A percentile compares a stretch with the other conserved stretches of the same genome.
Conservation (phyloP, 139 green algal genomes). For the Pseudopediastrum boryanum region DNA sequence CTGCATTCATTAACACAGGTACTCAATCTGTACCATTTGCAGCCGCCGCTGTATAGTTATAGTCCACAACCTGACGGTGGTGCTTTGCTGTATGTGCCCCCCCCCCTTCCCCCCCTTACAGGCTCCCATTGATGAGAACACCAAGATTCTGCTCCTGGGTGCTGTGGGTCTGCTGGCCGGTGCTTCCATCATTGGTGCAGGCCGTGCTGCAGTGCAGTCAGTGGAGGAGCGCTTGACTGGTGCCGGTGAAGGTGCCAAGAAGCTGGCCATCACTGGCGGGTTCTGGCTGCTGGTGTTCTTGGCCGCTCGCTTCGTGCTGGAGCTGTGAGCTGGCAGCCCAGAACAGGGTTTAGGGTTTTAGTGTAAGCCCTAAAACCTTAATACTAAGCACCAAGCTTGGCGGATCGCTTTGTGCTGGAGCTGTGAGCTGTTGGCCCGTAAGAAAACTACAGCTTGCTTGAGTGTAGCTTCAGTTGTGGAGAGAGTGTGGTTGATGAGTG, state of each 20-base stretch:
- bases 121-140: conserved; percentile 58
- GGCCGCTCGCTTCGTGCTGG: conserved; percentile 55
- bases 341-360: too few relatives aligned
- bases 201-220: conserved; percentile 34
- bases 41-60: too few relatives aligned
- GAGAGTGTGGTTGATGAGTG: background rate
- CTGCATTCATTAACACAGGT: too few relatives aligned
- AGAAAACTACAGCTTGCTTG: background rate
- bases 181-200: conserved; percentile 39
- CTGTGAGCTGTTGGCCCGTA: background rate
- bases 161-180: conserved; percentile 38
- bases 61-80: too few relatives aligned
- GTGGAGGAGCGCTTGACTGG: conserved; percentile 28
- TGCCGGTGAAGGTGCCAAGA: conserved; percentile 28
- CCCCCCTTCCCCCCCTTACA: background rate
- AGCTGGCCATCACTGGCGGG: conserved; percentile 50
- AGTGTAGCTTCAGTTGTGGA: background rate
- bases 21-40: too few relatives aligned
- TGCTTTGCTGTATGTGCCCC: too few relatives aligned
- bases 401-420: conserved; percentile 53
- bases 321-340: conserved; percentile 13
- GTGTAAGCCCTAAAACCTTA: too few relatives aligned
- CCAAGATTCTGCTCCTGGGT: conserved; percentile 48
- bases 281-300: conserved; percentile 69
- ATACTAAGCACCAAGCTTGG: too few relatives aligned